Evolutionary conservation across 2,329 filamentous ascomycete species (phyloP).

Genomic region (Fusarium oligoseptatum): DNA sequence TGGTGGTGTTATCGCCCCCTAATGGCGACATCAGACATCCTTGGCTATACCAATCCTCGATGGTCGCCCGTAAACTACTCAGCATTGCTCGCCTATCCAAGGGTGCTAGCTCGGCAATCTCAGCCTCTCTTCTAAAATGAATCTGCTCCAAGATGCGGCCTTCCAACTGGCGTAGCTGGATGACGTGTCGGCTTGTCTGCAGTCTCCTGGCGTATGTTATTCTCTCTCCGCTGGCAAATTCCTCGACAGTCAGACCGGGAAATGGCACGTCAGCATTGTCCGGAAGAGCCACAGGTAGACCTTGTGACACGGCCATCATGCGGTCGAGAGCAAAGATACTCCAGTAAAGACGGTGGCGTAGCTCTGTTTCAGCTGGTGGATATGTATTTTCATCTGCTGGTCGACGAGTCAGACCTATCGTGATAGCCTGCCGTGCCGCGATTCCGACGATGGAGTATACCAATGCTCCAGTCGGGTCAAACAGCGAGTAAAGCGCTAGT

Average conservation of each 20-base stretch:
- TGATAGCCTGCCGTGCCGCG: constrained; percentile 50
- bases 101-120: constrained; percentile 43
- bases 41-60: constrained; percentile 59
- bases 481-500: constrained; percentile 56
- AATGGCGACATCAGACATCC: constrained; percentile 55
- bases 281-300: constrained; percentile 52
- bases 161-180: constrained; percentile 57
- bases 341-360: constrained; percentile 56
- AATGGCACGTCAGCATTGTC: constrained; percentile 55
- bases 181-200: constrained; percentile 58
- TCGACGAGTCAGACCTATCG: constrained; percentile 50
- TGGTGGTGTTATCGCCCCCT: constrained; percentile 55
- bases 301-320: constrained; percentile 56
- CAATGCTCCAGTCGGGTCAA: constrained; percentile 53
- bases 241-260: constrained; percentile 56
- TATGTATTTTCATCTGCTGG: constrained; percentile 42
- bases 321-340: constrained; percentile 58
- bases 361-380: constrained; percentile 41
- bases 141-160: constrained; percentile 52
- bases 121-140: constrained; percentile 45
- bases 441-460: constrained; percentile 54
- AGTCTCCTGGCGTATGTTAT: constrained; percentile 52
- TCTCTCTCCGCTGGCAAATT: constrained; percentile 54
- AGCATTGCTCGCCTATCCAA: constrained; percentile 48
- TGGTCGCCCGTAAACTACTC: constrained; percentile 52